Base-by-base conservation (phyloP, 306 rosid genomes). In the Gleditsia sinensis region DNA sequence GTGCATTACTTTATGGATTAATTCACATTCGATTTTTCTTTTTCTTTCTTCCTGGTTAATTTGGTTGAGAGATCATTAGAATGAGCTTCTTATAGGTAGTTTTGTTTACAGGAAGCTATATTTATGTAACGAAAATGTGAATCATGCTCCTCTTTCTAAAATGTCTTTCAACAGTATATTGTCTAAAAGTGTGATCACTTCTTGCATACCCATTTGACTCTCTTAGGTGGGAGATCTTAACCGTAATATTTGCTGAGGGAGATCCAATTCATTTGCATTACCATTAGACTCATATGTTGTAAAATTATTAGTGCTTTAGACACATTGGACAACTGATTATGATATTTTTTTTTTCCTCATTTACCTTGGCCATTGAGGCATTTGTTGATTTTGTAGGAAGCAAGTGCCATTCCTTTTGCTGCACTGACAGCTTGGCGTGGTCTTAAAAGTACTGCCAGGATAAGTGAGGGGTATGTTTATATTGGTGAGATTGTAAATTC, bases 391-490 rank as follows among this genome's bases (percentile, higher is more conserved):
- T 73, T 77, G 80, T 58, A 84, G 88, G 88, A 94, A 80, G 99
- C 99, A 71, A 94, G 97, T 80, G 92, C 93, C 81, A 87, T 94
- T 84, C 99, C 99, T 55, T 94, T 94, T 90, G 97, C 97, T 72
- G 90, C 99, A 36, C 72, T 94, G 89, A 94, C 99, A 45, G 99
- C 99, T 58, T 94, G 97, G 99, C 96, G 97, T 74, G 99, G 93
- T 78, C 81, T 94, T 61, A 82, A 81, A 82, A 78, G 92, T 83
- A 94, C 97, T 17, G 97, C 99, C 68, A 87, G 96, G 84, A 88
- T 94, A 73, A 71, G 81, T 55, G 92, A 91, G 69, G 99, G 97
- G 99, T 94, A 92, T 84, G 91, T 37, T 80, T 62, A 69, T 65
- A 37, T 36, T 69, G 59, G 33, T 36, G 42, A 45, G 33, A 58